Percentiles rank a stretch among this genome's conserved stretches.
Conservation (phyloP, 2,329 filamentous ascomycete species). For the Byssoonygena ceratinophila region DNA sequence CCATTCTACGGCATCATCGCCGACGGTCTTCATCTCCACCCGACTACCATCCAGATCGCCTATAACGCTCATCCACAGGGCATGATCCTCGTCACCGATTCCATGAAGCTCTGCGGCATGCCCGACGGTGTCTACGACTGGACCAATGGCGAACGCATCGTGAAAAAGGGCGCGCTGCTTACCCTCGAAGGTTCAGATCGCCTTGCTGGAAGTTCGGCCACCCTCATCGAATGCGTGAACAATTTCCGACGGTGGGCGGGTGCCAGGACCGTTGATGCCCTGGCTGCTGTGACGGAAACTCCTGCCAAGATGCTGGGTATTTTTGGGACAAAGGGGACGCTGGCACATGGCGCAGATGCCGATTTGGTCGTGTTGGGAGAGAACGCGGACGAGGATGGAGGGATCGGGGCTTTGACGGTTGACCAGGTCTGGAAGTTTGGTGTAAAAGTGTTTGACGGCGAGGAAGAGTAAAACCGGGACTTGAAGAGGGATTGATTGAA, state of each 20-base stretch:
- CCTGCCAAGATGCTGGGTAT: constrained; percentile 33
- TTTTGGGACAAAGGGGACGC: constrained; percentile 30
- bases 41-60: constrained; percentile 78
- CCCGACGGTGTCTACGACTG: constrained; percentile 77
- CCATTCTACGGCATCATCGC: constrained; percentile 85
- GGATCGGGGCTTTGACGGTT: constrained; percentile 28
- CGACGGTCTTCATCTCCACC: constrained; percentile 82
- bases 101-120: constrained; percentile 76
- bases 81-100: constrained; percentile 82
- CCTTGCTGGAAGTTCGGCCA: constrained; percentile 57
- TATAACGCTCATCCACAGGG: constrained; percentile 76
- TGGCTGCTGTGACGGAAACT: constrained; percentile 33
- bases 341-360: constrained; percentile 34
- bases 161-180: constrained; percentile 55
- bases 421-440: constrained; percentile 38
- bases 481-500: not conserved
- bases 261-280: constrained; percentile 31
- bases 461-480: constrained; percentile 23
- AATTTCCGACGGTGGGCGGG: constrained; percentile 36
- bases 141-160: constrained; percentile 59
- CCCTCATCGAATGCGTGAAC: constrained; percentile 37
- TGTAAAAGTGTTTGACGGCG: constrained; percentile 31
- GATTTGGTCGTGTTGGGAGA: constrained; percentile 35
- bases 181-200: constrained; percentile 67
- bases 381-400: constrained; percentile 17